These are phyloP conservation scores for Colletotrichum paranaense DNA, from an alignment of 2,329 filamentous ascomycete genomes.

Conservation along the genomic window DNA sequence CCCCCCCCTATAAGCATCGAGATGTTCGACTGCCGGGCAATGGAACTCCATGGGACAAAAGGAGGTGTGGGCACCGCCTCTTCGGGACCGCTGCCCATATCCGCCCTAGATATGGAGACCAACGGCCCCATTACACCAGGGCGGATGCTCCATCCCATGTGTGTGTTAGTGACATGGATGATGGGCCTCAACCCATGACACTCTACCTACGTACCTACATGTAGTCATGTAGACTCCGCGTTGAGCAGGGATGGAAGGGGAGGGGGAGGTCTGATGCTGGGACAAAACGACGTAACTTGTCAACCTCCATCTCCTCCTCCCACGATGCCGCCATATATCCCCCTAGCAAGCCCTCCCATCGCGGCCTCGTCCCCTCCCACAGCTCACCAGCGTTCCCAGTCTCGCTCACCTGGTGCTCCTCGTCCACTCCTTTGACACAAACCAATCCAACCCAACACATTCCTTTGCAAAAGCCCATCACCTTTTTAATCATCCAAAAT, in stretches of 20 bases:
- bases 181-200: background rate
- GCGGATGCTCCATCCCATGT: background rate
- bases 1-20: background rate
- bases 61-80: background rate
- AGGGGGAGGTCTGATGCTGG: background rate
- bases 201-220: background rate
- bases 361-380: background rate
- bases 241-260: background rate
- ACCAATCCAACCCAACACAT: background rate
- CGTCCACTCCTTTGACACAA: conserved; percentile 9
- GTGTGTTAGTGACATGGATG: background rate
- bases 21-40: background rate
- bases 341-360: conserved; percentile 9
- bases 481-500: conserved; percentile 15
- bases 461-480: conserved; percentile 29
- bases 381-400: conserved; percentile 15
- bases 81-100: conserved; percentile 22
- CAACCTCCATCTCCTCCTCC: conserved; percentile 7
- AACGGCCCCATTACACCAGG: background rate
- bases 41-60: background rate
- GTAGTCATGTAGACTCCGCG: conserved; percentile 4
- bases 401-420: conserved; percentile 12
- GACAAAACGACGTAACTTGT: conserved; percentile 9
- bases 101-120: conserved; percentile 33
- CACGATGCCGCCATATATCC: conserved; percentile 31